A percentile compares a stretch with the other conserved stretches of the same genome.
Evolutionary conservation across 1,139 yeast species (phyloP).

Genomic region (Insectozyma bohioensis): DNA sequence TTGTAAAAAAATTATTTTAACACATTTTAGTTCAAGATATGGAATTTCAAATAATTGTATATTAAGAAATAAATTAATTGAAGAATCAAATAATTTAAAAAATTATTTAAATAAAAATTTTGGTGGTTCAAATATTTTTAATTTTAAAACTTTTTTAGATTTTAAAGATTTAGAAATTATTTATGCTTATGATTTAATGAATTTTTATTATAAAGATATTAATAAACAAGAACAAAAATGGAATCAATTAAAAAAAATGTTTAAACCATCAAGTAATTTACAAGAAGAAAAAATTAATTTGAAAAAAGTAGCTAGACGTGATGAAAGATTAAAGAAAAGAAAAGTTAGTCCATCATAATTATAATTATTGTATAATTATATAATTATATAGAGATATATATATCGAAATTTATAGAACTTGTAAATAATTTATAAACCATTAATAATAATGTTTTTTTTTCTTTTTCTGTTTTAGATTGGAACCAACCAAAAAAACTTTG

Average conservation of each 20-base stretch:
- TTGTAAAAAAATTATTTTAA: conserved; percentile 68
- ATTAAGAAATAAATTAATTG: conserved; percentile 23
- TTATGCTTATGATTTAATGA: conserved; percentile 45
- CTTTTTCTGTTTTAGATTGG: no score
- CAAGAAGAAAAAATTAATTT: conserved; percentile 25
- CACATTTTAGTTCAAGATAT: conserved; percentile 92
- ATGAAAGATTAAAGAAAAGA: conserved; percentile 25
- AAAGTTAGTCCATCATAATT: conserved; percentile 4
- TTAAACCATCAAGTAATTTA: conserved; percentile 6
- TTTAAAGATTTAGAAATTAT: conserved; percentile 34
- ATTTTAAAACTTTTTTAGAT: neutral
- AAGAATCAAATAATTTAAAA: conserved; percentile 23
- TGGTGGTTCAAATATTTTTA: conserved; percentile 4
- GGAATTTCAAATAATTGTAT: conserved; percentile 60
- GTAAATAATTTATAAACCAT: no score
- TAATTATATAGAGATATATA: neutral
- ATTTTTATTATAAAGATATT: conserved; percentile 22
- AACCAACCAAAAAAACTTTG: no score
- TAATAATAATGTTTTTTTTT: no score
- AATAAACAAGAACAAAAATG: conserved; percentile 13
- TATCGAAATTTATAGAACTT: no score
- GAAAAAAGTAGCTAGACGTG: conserved; percentile 38
- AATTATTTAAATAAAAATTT: conserved; percentile 23
- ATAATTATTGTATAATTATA: neutral
- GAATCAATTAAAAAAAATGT: conserved; percentile 10